phyloP scores from a whole-genome alignment of 2,329 filamentous ascomycete genomes.

The Cryphonectria parasitica region DNA sequence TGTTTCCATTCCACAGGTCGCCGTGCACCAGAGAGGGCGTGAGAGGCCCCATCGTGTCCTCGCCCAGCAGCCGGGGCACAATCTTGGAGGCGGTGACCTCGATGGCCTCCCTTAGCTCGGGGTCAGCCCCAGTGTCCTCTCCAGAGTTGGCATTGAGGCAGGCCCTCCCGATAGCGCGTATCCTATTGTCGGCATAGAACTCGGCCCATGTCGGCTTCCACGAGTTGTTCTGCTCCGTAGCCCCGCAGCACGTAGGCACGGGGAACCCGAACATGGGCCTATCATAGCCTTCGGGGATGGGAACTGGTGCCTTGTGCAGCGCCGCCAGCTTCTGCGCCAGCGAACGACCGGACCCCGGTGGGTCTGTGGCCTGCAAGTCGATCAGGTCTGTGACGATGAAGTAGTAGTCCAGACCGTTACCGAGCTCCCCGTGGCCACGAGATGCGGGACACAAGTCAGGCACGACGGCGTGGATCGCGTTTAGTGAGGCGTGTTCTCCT shows the following conservation, averaged over 20 bases:
- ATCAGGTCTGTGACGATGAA: conserved; percentile 82
- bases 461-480: conserved; percentile 74
- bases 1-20: conserved; percentile 92
- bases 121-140: conserved; percentile 60
- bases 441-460: conserved; percentile 77
- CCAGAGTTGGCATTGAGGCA: conserved; percentile 58
- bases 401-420: conserved; percentile 52
- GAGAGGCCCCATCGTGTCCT: conserved; percentile 66
- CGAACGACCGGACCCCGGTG: conserved; percentile 53
- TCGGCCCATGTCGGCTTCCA: conserved; percentile 78
- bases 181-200: conserved; percentile 79
- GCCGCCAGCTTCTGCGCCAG: conserved; percentile 78
- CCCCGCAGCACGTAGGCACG: conserved; percentile 82
- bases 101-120: conserved; percentile 60
- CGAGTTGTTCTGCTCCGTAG: conserved; percentile 79
- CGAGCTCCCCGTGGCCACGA: conserved; percentile 69
- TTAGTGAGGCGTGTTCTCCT: conserved; percentile 82
- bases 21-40: conserved; percentile 85
- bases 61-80: conserved; percentile 76
- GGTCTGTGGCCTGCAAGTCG: conserved; percentile 56
- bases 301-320: conserved; percentile 77
- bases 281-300: conserved; percentile 61
- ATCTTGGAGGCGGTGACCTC: conserved; percentile 66
- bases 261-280: conserved; percentile 80
- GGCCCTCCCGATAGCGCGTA: conserved; percentile 66